phyloP scores from a whole-genome alignment of 2,329 filamentous ascomycete species.

The Microsporum audouinii region DNA sequence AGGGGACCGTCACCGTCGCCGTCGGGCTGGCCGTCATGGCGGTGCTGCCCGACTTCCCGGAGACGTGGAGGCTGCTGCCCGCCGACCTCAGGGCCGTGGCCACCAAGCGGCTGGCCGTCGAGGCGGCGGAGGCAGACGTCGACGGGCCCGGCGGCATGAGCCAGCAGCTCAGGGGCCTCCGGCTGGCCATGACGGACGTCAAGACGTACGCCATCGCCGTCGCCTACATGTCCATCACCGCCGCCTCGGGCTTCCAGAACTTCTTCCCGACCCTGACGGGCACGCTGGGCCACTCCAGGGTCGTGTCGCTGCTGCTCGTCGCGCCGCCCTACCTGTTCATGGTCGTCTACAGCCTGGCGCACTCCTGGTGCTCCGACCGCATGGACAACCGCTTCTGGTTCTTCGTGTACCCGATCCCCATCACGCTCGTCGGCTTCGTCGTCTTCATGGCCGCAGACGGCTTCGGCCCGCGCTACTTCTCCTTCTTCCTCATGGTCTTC shows the following conservation, averaged over 20 bases:
- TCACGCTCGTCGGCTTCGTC: constrained; percentile 42
- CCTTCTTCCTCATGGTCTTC: constrained; percentile 46
- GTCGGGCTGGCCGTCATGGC: constrained; percentile 25
- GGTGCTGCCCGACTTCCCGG: constrained; percentile 33
- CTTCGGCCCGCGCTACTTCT: constrained; percentile 46
- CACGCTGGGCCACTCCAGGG: constrained; percentile 35
- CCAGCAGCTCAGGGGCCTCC: constrained; percentile 41
- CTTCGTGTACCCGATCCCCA: constrained; percentile 42
- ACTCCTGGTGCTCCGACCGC: constrained; percentile 37
- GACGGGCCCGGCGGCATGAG: constrained; percentile 40
- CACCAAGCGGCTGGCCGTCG: constrained; percentile 40
- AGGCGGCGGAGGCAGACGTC: constrained; percentile 40
- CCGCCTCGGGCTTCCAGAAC: constrained; percentile 44
- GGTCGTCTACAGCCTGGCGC: constrained; percentile 38
- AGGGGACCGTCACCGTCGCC: constrained; percentile 27
- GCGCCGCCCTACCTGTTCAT: constrained; percentile 46
- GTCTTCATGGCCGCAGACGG: constrained; percentile 43
- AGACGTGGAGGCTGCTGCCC: constrained; percentile 35
- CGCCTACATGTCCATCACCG: constrained; percentile 40
- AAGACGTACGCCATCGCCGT: constrained; percentile 38
- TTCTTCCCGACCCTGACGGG: constrained; percentile 45
- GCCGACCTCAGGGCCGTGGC: constrained; percentile 39
- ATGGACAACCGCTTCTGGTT: constrained; percentile 41
- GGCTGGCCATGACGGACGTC: constrained; percentile 41
- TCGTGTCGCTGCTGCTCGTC: constrained; percentile 41